Base-by-base conservation (phyloP, 169 alveolate species). In the Blepharisma undulans region DNA sequence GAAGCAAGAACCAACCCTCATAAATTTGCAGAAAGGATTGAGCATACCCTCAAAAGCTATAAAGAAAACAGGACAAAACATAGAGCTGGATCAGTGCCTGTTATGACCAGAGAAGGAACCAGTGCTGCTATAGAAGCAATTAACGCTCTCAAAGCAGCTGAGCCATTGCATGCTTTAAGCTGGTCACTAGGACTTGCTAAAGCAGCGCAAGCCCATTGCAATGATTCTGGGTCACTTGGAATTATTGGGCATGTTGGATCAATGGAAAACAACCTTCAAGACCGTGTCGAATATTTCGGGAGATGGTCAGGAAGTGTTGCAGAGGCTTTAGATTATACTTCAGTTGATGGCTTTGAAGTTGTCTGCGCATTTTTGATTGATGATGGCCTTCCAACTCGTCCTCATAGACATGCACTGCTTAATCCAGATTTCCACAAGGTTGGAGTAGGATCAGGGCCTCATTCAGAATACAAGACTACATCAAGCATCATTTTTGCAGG, bases 211-310 rank as follows among this genome's bases (percentile, higher is more conserved):
- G 96, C 93, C 76, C 97, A 94, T 77, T 92, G 91, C 10, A 91
- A 94, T 61, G 97, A 95, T 72, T 92, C 93, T 21, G 97, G 96
- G 2, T 93, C 95, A 19, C 92, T 91, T 22, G 97, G 97, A 25
- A 79, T 30, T 25, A 32, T 33, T 79, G 87, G 66, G 1, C 87
- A 79, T 33, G 60, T 30, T 14, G 66, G 72, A 5, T n/a, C 30
- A 25, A 33, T 25, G 60, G 87, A 33, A 29, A 29, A 25, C 14
- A 33, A 25, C 27, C 87, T 79, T 33, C 66, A 79, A 6, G 71
- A 79, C 34, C 48, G 87, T 30, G 27, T 79, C 8, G 87, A 79
- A 33, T 25, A n/a, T 4, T 29, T 25, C 34, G 87, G 87, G 14
- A 29, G 34, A 10, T 79, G 87, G 87, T 2, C 61, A 1, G 87